Conservation (phyloP, 331 rosid species). For the Dryas integrifolia region DNA sequence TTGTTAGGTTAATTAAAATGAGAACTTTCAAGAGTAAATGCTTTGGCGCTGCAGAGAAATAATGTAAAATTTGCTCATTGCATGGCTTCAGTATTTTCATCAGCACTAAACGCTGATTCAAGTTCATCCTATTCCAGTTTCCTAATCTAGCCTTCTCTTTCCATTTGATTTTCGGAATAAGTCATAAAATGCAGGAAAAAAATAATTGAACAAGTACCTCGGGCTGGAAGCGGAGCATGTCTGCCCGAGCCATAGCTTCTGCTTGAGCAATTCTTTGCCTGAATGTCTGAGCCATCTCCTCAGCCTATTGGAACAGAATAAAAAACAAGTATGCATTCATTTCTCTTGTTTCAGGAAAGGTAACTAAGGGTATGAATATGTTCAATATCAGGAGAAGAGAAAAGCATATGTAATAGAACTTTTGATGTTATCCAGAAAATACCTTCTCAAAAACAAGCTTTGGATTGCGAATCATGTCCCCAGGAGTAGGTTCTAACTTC, state of each 20-base stretch:
- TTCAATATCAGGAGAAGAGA: slow-evolving; percentile 2
- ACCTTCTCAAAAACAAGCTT: slow-evolving; percentile 95
- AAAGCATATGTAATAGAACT: neutral
- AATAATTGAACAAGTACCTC: slow-evolving; percentile 57
- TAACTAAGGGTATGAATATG: neutral
- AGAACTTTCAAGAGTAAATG: neutral
- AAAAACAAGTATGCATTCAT: slow-evolving; percentile 6
- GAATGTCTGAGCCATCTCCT: slow-evolving; percentile 96
- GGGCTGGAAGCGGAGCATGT: slow-evolving; percentile 87
- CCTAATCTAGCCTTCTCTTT: neutral
- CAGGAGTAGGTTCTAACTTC: slow-evolving; percentile 96
- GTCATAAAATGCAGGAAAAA: neutral
- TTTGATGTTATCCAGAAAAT: slow-evolving; percentile 21
- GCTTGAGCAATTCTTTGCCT: slow-evolving; percentile 98
- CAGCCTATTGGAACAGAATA: slow-evolving; percentile 60
- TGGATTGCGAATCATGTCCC: slow-evolving; percentile 98
- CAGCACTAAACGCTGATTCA: neutral
- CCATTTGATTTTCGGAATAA: neutral
- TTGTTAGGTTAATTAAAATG: neutral
- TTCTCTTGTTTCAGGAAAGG: slow-evolving; percentile 14
- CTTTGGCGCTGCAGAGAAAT: neutral
- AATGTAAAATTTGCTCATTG: neutral
- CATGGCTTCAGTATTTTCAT: too few species aligned
- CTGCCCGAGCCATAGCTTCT: slow-evolving; percentile 97
- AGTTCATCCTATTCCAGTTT: neutral